Conservation (phyloP, 2,329 filamentous ascomycete species). For the Neonectria punicea region DNA sequence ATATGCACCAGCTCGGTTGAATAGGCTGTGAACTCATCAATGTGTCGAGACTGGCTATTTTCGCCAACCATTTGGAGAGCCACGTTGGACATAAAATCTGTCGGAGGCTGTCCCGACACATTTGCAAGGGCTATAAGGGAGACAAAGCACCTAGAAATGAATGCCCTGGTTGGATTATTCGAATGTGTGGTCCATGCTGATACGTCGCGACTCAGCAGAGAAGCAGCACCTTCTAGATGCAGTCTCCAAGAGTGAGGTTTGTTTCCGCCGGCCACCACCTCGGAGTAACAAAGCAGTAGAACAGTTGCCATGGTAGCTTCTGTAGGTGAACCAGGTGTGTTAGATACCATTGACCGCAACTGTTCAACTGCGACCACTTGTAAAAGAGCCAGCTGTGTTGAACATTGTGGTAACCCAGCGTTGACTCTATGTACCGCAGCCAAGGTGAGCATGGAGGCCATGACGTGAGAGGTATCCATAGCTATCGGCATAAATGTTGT, state of each 20-base stretch:
- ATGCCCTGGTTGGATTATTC: neutral
- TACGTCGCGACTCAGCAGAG: neutral
- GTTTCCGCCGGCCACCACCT: slow-evolving; percentile 1
- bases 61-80: neutral
- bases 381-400: neutral
- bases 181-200: neutral
- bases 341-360: neutral
- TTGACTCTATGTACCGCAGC: slow-evolving; percentile 7
- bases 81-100: neutral
- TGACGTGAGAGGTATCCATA: neutral
- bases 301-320: slow-evolving; percentile 6
- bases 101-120: slow-evolving; percentile 2
- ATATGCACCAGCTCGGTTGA: neutral
- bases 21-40: slow-evolving; percentile 13
- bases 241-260: slow-evolving; percentile 7
- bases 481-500: slow-evolving; percentile 4
- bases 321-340: neutral
- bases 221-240: slow-evolving; percentile 11
- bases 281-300: slow-evolving; percentile 14
- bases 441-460: slow-evolving; percentile 5
- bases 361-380: slow-evolving; percentile 1
- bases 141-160: slow-evolving; percentile 14
- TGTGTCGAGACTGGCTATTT: neutral
- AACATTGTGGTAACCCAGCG: neutral
- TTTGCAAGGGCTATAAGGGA: slow-evolving; percentile 8